A percentile compares a stretch with the other conserved stretches of the same genome.
Conservation (phyloP, 768 basidiomycete species). For the Tylopilus rubrobrunneus region DNA sequence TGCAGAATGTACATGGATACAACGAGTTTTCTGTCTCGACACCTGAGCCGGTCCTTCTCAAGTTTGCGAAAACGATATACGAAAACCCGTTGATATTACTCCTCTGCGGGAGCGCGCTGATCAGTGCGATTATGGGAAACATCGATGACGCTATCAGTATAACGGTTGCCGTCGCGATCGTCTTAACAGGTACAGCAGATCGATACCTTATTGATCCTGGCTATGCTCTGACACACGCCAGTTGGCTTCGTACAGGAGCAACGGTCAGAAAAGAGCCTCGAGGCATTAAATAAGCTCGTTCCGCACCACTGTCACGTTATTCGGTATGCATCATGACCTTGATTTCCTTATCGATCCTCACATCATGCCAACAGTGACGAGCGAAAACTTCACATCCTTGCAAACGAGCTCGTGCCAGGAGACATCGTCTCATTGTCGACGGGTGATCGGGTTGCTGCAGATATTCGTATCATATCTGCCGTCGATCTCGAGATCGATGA, state of each 20-base stretch:
- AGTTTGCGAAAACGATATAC: slow-evolving; percentile 94
- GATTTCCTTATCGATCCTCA: background rate
- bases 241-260: slow-evolving; percentile 97
- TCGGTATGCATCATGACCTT: slow-evolving; percentile 37
- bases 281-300: slow-evolving; percentile 94
- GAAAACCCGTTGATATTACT: slow-evolving; percentile 91
- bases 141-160: slow-evolving; percentile 93
- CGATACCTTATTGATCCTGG: background rate
- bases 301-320: slow-evolving; percentile 94
- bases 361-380: slow-evolving; percentile 30
- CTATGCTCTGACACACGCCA: slow-evolving; percentile 13
- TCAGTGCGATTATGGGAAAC: slow-evolving; percentile 94
- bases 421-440: slow-evolving; percentile 87
- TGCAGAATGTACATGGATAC: slow-evolving; percentile 73
- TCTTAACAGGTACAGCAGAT: slow-evolving; percentile 73
- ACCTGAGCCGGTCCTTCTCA: slow-evolving; percentile 76
- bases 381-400: slow-evolving; percentile 76
- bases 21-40: slow-evolving; percentile 91
- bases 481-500: slow-evolving; percentile 93
- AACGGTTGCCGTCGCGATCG: slow-evolving; percentile 86
- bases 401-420: slow-evolving; percentile 95
- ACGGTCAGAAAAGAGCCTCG: slow-evolving; percentile 89
- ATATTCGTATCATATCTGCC: slow-evolving; percentile 78
- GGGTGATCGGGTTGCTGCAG: slow-evolving; percentile 92
- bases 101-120: slow-evolving; percentile 82